These are phyloP conservation scores for Neurospora sp. DNA, from an alignment of 2,329 filamentous ascomycete genomes.

Conservation along the genomic window DNA sequence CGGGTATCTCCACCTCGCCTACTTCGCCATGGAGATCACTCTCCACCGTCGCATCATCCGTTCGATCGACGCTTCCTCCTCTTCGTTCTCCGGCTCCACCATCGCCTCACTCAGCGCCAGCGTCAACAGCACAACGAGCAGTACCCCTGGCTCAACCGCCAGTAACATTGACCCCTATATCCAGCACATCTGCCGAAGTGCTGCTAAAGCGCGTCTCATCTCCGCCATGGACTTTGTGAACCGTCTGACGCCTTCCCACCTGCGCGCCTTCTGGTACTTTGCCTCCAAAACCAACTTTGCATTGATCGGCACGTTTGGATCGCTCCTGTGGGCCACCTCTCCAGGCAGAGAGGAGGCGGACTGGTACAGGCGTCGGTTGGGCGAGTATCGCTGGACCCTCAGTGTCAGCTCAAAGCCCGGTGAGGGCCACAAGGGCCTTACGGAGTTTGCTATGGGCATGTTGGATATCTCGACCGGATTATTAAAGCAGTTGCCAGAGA, in stretches of 20 bases:
- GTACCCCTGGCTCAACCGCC: slow-evolving; percentile 1
- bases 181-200: slow-evolving; percentile 83
- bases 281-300: slow-evolving; percentile 86
- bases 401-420: slow-evolving; percentile 71
- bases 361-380: slow-evolving; percentile 77
- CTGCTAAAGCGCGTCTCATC: slow-evolving; percentile 87
- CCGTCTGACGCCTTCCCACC: slow-evolving; percentile 73
- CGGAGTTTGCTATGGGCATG: slow-evolving; percentile 68
- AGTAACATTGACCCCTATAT: slow-evolving; percentile 64
- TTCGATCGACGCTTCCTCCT: slow-evolving; percentile 45
- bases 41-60: slow-evolving; percentile 86
- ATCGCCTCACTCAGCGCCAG: neutral
- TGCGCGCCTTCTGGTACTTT: slow-evolving; percentile 90
- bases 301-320: slow-evolving; percentile 87
- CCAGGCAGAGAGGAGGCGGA: slow-evolving; percentile 82
- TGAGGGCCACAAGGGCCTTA: slow-evolving; percentile 42
- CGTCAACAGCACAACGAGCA: neutral
- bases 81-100: slow-evolving; percentile 18
- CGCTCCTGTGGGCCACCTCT: slow-evolving; percentile 79
- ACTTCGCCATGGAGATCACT: slow-evolving; percentile 90
- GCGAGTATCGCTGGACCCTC: slow-evolving; percentile 90
- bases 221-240: slow-evolving; percentile 98
- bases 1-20: slow-evolving; percentile 79
- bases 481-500: slow-evolving; percentile 60
- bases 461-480: slow-evolving; percentile 62